Base-by-base conservation (phyloP, 139 green algal species). In the Haematococcus sp. region DNA sequence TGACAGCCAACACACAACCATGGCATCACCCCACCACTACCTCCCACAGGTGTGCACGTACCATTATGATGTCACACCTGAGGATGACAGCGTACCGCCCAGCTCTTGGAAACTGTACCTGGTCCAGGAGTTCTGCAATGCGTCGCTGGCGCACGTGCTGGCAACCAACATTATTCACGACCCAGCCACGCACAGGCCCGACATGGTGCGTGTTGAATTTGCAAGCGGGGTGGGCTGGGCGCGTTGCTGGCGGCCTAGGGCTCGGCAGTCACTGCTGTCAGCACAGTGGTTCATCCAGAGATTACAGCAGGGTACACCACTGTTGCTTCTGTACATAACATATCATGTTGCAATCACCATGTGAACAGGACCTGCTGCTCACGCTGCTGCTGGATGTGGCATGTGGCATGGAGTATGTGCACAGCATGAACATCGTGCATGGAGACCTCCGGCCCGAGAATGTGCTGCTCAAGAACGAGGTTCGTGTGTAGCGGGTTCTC, bases 41-140 rank as follows among this genome's bases (percentile, higher is more conserved):
- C 40, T 7, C 7, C 11, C 11, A 11, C 40, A 49, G 40, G 40
- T 49, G 7, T 49, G 40, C 40, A 49, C 40, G 40, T 49, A 49
- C 40, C 40, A 49, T 11, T 49, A 69, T 17, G 70, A 65, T n/a
- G 16, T 65, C 20, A 35, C 25, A 65, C 58, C 20, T 4, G 58
- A 27, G 20, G 25, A 68, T 4, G 54, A n/a, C 32, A 23, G 7
- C 2, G 32, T 19, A 31, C 19, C 56, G 28, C 30, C 70, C 7
- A 25, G 19, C 15, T 55, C 66, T 33, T 76, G 70, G 70, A 76
- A 76, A 32, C 55, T 76, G 54, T 76, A 52, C 32, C 34, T 76
- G 7, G 70, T 76, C 32, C 70, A 74, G 68, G 68, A 74, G 68
- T 51, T 63, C 31, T 74, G 68, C 33, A 20, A 51, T 55, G 52